Base-by-base conservation (phyloP, 371 early-diverging fungal species). In the Mortierella sp. region DNA sequence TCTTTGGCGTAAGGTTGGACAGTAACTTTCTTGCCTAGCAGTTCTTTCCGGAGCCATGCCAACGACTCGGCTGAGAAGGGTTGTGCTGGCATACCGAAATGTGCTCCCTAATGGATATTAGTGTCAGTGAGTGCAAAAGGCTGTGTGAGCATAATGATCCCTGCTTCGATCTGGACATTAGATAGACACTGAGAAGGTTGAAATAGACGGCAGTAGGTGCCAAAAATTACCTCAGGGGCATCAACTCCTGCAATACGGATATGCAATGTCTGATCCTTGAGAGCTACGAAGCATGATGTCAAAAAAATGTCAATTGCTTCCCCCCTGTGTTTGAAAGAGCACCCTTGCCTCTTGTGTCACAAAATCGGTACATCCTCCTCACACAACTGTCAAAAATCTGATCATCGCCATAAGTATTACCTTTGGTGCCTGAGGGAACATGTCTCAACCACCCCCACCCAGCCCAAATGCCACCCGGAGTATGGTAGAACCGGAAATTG, bases 181-280 rank as follows among this genome's bases (percentile, higher is more conserved):
- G n/a, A 44, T n/a, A 11, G 16, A 18, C 18, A 55, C 38, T 38
- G 24, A 14, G 29, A 54, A 7, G 18, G 35, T 38, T 46, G 43
- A 44, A 35, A 55, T 16, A 27, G 1, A 6, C n/a, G 3, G 18
- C 16, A 29, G 41, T 58, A 29, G 10, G 58, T 10, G 11, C 8
- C 27, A 11, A 41, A 24, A 2, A 41, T 79, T 83, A 89, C 90
- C 88, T 96, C 96, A 1, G 96, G 96, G 3, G 96, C 96, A 88
- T 96, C 96, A 0, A 96, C 92, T 29, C 96, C 96, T 27, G 95
- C 95, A 24, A 96, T 76, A 46, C 96, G 92, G 27, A 96, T 88
- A 27, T 90, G 89, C 10, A 95, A 89, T 11, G 94, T 94, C 74
- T 92, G 89, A 27, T 92, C 88, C 80, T 88, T 89, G n/a, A 93